Base-by-base conservation (phyloP, 805 yeast species). In the Isabelozyma gotoi region DNA sequence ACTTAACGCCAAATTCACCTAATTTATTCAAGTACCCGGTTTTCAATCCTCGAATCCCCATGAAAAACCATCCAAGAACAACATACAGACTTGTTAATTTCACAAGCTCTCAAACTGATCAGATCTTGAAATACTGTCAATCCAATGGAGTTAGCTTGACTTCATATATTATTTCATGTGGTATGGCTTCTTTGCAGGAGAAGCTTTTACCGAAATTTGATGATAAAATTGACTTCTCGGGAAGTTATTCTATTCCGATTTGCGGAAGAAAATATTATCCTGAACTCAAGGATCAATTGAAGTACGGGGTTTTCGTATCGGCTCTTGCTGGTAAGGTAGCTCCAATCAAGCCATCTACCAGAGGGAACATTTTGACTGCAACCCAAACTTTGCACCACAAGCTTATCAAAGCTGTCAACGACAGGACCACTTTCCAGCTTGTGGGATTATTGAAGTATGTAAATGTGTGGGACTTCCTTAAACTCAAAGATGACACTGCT, bases 91-190 rank as follows among this genome's bases (percentile, higher is more conserved):
- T 24, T 7, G 16, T 58, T 4, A 47, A 45, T 14, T 44, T 57
- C 17, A 21, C 48, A 15, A 45, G 58, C 1, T 40, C 21, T 5
- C 46, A 53, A 36, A 41, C 49, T 7, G 33, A 24, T 4, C n/a
- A 19, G 3, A 41, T 58, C 12, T 36, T 52, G 3, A 16, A 19
- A 7, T 50, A 36, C 38, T 57, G 55, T 27, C 50, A 48, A 27
- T 32, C 32, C 24, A 47, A 52, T 19, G 41, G 40, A 2, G 20
- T 51, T 10, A 57, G 62, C 3, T 38, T 61, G 19, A 61, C 63
- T 2, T 55, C 64, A 7, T 52, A 40, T 38, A 36, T 57, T 4
- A 40, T 49, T 3, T 40, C 49, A 1, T 36, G 53, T n/a, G 55
- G 53, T 7, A 18, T 47, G 20, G 46, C 48, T 8, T 41, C 53